These are phyloP conservation scores for Backusella macrospora DNA, from an alignment of 192 early-diverging fungal species.

Conservation along the genomic window DNA sequence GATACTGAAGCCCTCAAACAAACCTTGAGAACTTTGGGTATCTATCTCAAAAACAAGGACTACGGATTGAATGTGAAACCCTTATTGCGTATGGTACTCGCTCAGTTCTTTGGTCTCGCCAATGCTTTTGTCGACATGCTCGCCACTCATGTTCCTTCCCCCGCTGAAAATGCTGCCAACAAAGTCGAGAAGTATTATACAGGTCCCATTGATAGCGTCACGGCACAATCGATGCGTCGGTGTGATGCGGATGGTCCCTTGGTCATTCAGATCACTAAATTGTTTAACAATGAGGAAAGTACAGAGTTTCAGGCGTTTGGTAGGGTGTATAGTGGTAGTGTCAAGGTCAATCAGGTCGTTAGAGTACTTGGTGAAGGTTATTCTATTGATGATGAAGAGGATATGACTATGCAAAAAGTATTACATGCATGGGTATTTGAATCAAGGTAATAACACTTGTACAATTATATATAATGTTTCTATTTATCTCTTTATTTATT, in stretches of 20 bases:
- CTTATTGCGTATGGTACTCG: conserved; percentile 78
- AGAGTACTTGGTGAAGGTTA: conserved; percentile 93
- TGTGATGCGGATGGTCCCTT: conserved; percentile 92
- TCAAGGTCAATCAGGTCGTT: conserved; percentile 75
- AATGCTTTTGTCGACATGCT: conserved; percentile 93
- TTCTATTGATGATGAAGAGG: conserved; percentile 92
- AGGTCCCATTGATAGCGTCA: conserved; percentile 58
- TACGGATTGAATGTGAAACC: conserved; percentile 83
- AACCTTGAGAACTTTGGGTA: conserved; percentile 77
- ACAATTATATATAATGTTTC: not conserved
- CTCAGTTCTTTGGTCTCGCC: conserved; percentile 89
- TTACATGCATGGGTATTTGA: conserved; percentile 76
- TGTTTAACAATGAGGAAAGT: conserved; percentile 88
- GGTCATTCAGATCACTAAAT: conserved; percentile 90
- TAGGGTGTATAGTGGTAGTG: conserved; percentile 91
- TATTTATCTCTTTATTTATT: too few species aligned
- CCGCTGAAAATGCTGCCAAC: conserved; percentile 69
- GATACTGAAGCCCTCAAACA: conserved; percentile 69
- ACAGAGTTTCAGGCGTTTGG: conserved; percentile 89
- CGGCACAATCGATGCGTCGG: conserved; percentile 68
- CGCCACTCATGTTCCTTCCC: conserved; percentile 76
- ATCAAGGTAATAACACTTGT: conserved; percentile 60
- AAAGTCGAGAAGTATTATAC: conserved; percentile 66
- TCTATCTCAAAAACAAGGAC: conserved; percentile 78
- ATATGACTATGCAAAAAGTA: conserved; percentile 87